Percentiles rank a stretch among this genome's conserved stretches.
Conservation (phyloP, 2,329 filamentous ascomycete species). For the Pseudogymnoascus sp. region DNA sequence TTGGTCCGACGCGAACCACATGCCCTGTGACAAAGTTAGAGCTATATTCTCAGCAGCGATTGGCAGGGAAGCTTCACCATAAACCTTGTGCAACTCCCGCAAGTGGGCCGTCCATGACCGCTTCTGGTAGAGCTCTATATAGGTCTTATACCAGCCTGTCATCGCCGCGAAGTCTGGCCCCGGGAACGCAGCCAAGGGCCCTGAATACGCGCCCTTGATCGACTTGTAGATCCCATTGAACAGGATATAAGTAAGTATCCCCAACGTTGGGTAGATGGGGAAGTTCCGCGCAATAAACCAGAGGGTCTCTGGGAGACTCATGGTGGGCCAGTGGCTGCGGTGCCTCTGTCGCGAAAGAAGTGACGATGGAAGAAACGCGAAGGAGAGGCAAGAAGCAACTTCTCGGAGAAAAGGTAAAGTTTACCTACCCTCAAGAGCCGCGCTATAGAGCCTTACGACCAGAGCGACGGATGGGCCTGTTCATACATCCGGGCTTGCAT, state of each 20-base stretch:
- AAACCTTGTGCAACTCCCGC: background rate
- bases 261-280: background rate
- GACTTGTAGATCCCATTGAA: background rate
- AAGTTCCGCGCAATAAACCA: background rate
- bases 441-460: background rate
- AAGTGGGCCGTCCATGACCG: background rate
- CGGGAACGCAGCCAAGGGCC: background rate
- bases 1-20: conserved; percentile 23
- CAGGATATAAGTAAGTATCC: background rate
- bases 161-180: background rate
- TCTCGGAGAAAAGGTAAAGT: background rate
- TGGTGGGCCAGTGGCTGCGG: background rate
- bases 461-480: background rate
- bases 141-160: background rate
- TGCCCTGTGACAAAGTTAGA: conserved; percentile 16
- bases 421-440: background rate
- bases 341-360: background rate
- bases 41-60: background rate
- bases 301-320: background rate
- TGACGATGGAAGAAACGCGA: background rate
- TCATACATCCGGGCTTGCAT: background rate
- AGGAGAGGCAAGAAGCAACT: background rate
- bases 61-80: background rate
- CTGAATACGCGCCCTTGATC: background rate
- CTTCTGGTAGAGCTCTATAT: background rate